Evolutionary conservation across 106 monocot genomes (phyloP).

Genomic region (Chionographis japonica): DNA sequence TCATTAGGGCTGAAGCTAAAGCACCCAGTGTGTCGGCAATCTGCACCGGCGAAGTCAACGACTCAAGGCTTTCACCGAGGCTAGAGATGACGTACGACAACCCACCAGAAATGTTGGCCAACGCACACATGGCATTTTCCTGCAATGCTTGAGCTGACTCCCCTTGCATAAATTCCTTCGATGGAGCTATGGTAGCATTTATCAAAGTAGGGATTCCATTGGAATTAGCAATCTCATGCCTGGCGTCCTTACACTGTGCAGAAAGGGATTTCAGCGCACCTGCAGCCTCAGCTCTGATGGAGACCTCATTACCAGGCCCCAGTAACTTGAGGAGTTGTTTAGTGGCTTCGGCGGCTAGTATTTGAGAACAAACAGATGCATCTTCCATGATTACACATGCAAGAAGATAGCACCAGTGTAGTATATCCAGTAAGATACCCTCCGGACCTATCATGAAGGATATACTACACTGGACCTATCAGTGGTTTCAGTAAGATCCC

Average conservation of each 20-base stretch:
- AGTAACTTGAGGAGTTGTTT: conserved; percentile 82
- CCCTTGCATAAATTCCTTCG: conserved; percentile 99
- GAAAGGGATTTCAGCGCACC: conserved; percentile 90
- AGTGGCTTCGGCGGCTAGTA: conserved; percentile 53
- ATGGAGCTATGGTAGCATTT: conserved; percentile 99
- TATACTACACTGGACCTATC: no score
- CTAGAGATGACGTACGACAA: conserved; percentile 93
- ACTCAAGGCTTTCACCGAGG: conserved; percentile 91
- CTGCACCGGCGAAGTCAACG: conserved; percentile 73
- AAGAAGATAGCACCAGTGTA: conserved; percentile 98
- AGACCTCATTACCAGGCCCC: conserved; percentile 78
- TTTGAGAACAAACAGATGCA: conserved; percentile 66
- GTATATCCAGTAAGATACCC: no score
- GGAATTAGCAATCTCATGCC: conserved; percentile 80
- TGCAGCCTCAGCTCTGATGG: conserved; percentile 98
- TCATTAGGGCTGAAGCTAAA: conserved; percentile 96
- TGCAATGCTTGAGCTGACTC: conserved; percentile 94
- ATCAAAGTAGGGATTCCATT: conserved; percentile 96
- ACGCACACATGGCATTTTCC: conserved; percentile 97
- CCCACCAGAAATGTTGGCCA: conserved; percentile 98
- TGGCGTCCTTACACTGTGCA: conserved; percentile 93
- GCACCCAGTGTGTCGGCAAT: conserved; percentile 95
- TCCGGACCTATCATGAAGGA: no score
- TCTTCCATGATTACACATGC: conserved; percentile 85
- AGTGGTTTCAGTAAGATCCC: conserved; percentile 95